Base-by-base conservation (phyloP, 768 basidiomycete genomes). In the Leucocoprinus sp. region DNA sequence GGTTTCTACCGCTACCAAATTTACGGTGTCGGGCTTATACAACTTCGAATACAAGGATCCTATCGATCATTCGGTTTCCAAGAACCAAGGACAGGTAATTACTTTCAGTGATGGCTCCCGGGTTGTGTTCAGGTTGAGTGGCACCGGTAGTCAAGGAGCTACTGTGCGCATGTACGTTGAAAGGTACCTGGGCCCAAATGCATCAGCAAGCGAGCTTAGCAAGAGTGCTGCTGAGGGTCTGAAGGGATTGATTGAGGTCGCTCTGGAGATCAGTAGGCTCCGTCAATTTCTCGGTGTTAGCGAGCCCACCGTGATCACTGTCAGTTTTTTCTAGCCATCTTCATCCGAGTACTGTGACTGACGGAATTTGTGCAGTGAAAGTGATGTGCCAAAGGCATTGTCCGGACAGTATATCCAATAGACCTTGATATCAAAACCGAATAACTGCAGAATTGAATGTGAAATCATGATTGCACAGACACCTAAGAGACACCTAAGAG, bases 41-140 rank as follows among this genome's bases (percentile, higher is more conserved):
- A 81, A 91, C 73, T 99, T 99, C 61, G 79, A 85, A 60, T 99
- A 99, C 76, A 96, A 82, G 39, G 96, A 99, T 64, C 96, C 96
- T n/a, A 97, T 98, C 64, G 96, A 99, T 61, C 70, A 82, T 43
- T 90, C 87, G 36, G 76, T 97, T 51, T 91, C 88, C 53, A 82
- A 82, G 66, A 97, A 98, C 64, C 96, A 99, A 61, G 96, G 96
- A 1, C 87, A 97, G 55, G 85, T 93, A 60, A 82, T 98, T 60
- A 76, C 76, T 42, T 99, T 99, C 67, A 66, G 70, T 23, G 96
- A 98, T 60, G 96, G 95, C 5, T 89, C 85, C 37, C 76, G 96
- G 28, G 87, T 99, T 49, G 90, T 98, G 43, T 97, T 96, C 78
- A 80, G 96, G 49, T 71, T 99, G 43, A 93, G 89, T 51, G 96